These are phyloP conservation scores for Lycium barbarum DNA, from an alignment of 257 asterid species.

Conservation along the genomic window DNA sequence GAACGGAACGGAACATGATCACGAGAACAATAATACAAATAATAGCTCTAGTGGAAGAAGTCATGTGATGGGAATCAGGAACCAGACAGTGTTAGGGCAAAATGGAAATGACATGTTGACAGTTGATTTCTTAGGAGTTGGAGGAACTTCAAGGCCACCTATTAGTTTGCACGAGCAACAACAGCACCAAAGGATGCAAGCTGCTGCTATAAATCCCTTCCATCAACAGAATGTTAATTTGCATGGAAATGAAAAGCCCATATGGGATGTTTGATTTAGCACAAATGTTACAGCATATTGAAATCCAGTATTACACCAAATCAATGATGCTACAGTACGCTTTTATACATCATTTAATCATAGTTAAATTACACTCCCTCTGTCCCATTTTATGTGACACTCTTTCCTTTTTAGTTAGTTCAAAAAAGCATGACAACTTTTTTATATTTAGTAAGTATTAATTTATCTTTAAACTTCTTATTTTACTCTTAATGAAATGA, in stretches of 20 bases:
- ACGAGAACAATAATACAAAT: slow-evolving; percentile 40
- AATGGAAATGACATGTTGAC: slow-evolving; percentile 59
- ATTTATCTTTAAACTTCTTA: too few species aligned
- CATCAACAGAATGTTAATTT: slow-evolving; percentile 46
- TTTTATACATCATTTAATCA: background rate
- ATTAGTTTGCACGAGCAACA: slow-evolving; percentile 45
- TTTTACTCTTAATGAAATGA: too few species aligned
- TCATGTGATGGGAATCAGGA: slow-evolving; percentile 21
- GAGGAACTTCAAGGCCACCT: slow-evolving; percentile 59
- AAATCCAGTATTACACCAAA: background rate
- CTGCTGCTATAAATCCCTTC: slow-evolving; percentile 42
- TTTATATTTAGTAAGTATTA: too few species aligned
- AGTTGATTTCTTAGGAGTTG: slow-evolving; percentile 87
- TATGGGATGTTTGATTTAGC: slow-evolving; percentile 48
- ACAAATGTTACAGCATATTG: background rate
- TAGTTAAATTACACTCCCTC: background rate
- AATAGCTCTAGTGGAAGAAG: slow-evolving; percentile 16
- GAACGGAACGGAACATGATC: slow-evolving; percentile 39
- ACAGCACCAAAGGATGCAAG: slow-evolving; percentile 58
- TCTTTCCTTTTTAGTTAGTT: too few species aligned
- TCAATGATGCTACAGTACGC: background rate
- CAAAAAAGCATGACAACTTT: too few species aligned
- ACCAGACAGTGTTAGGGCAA: slow-evolving; percentile 41
- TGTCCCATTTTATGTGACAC: too few species aligned
- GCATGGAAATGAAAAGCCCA: slow-evolving; percentile 55